A percentile compares a stretch with the other conserved stretches of the same genome.
Evolutionary conservation across 1,284 basidiomycete species (phyloP).

Genomic region (Apiotrichum siamense): DNA sequence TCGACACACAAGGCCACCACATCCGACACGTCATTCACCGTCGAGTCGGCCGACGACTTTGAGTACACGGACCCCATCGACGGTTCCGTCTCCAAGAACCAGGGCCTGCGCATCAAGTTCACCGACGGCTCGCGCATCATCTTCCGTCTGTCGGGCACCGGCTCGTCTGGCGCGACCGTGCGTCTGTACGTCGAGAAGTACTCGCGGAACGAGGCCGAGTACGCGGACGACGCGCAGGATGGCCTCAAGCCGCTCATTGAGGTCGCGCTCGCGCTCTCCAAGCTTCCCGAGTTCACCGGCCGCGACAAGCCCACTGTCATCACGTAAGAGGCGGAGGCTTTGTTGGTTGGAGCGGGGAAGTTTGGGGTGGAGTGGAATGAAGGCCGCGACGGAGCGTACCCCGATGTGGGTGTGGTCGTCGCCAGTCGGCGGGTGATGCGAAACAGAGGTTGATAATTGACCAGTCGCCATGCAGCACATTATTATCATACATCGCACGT

Average conservation of each 20-base stretch:
- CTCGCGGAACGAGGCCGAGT: conserved; percentile 70
- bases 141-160: conserved; percentile 92
- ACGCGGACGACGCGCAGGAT: conserved; percentile 70
- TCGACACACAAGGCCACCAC: conserved; percentile 61
- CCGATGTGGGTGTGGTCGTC: too few species aligned
- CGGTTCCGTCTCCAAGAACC: conserved; percentile 84
- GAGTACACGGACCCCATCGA: conserved; percentile 98
- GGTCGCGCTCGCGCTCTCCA: conserved; percentile 76
- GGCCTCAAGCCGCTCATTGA: conserved; percentile 94
- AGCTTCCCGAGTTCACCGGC: conserved; percentile 77
- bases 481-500: too few species aligned
- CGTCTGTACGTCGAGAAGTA: conserved; percentile 91
- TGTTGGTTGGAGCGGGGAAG: not conserved
- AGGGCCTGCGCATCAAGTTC: conserved; percentile 90
- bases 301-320: conserved; percentile 92
- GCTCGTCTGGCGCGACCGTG: conserved; percentile 90
- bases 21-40: conserved; percentile 67
- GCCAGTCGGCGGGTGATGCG: too few species aligned
- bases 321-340: conserved; percentile 52
- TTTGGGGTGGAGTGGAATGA: not conserved
- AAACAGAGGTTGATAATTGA: too few species aligned
- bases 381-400: too few species aligned
- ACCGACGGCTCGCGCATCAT: conserved; percentile 87
- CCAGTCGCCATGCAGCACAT: too few species aligned
- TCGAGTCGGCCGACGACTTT: conserved; percentile 78